Evolutionary conservation across 305 asterid genomes (phyloP), one percentile per base, ranked within the genome.

Genomic region (Caryopteris hybrid): DNA sequence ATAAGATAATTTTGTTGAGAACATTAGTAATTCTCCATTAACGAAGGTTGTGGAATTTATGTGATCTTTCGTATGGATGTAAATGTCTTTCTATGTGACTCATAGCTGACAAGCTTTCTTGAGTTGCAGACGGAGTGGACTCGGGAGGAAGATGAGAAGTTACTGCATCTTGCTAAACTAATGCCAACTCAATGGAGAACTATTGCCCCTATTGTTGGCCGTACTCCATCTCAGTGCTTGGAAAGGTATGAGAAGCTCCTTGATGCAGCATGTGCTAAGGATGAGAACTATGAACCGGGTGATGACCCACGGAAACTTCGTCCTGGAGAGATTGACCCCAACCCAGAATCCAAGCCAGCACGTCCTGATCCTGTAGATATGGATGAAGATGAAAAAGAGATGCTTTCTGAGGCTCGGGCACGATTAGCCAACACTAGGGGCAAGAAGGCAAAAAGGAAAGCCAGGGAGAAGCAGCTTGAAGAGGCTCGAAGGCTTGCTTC

Each of bases 121-220:
- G 66, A 29, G 21, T 61, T 79, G 69, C 84, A 94, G 98, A 95
- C 99, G 50, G 98, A 95, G 75, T 95, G 99, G 99, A 95, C 99
- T 3, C 79, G 96, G 70, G 99, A 95, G 72, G 99, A 95, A 64
- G 99, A 91, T 70, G 99, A 95, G 79, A 95, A 91, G 73, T 81
- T 95, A 41, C 72, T 95, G 78, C 99, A 95, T 78, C 96, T 95
- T 60, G 99, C 99, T 1, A 95, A 95, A 75, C 99, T 95, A 67
- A 91, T 91, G 99, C 99, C 98, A 22, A 95, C 99, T 2, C 98
- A 95, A 42, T 95, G 99, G 99, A 84, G 99, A 76, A 95, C 98
- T 5, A 95, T 91, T 76, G 99, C 99, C 34, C 98, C 98, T 2
- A 95, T 95, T 38, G 98, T 95, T 0, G 99, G 98, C 8, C 89